These are phyloP conservation scores for Medicago ruthenica DNA, from an alignment of 306 rosid genomes.

Conservation along the genomic window DNA sequence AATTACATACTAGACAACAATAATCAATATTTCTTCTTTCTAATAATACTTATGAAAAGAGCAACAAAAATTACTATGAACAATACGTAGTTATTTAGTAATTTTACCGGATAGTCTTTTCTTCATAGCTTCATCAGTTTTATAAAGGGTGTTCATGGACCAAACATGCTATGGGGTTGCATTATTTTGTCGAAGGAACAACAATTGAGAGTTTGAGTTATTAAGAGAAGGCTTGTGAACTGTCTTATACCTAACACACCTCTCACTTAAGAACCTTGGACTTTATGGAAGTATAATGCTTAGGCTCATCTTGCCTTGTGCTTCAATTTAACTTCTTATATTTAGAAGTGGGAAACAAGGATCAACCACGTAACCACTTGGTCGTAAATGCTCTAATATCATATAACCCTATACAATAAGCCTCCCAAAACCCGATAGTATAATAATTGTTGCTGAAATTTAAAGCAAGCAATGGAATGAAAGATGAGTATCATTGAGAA, in stretches of 20 bases:
- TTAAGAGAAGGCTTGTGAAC: constrained; percentile 24
- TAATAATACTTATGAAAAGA: constrained; percentile 11
- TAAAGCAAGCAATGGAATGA: not conserved
- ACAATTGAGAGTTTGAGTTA: constrained; percentile 13
- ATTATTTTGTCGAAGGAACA: not conserved
- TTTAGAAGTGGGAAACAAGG: not conserved
- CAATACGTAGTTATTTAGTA: not conserved
- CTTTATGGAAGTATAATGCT: not conserved
- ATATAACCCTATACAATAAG: constrained; percentile 18
- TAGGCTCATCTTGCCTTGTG: not conserved
- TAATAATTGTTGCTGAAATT: not conserved
- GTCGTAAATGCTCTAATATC: constrained; percentile 11
- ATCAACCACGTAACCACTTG: not conserved
- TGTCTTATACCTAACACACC: not conserved
- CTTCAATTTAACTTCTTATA: not conserved
- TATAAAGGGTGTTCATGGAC: not conserved
- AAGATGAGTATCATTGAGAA: not conserved
- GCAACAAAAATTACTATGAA: not conserved
- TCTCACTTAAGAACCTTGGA: not conserved
- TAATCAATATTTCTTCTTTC: constrained; percentile 7
- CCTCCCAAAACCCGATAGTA: constrained; percentile 8
- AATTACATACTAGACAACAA: not conserved
- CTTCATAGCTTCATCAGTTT: constrained; percentile 6
- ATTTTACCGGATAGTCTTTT: constrained; percentile 2
- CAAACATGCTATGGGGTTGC: constrained; percentile 15